A percentile compares a stretch with the other conserved stretches of the same genome.
phyloP scores from a whole-genome alignment of 2,329 filamentous ascomycete genomes.

The Botrytis porri region DNA sequence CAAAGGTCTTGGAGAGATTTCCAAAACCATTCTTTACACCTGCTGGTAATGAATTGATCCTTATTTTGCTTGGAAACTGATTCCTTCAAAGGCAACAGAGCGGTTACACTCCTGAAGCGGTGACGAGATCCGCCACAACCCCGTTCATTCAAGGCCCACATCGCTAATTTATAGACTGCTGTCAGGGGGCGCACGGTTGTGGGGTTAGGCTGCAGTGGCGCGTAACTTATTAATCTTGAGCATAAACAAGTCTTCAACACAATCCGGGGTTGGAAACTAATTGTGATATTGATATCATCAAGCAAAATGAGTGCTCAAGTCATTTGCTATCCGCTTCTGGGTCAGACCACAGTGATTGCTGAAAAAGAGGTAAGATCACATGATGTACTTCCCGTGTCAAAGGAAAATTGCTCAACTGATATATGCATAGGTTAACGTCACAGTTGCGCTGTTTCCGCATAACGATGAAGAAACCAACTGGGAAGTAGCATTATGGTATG shows the following conservation, averaged over 20 bases:
- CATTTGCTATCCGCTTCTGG: conserved; percentile 3
- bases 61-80: not conserved
- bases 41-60: not conserved
- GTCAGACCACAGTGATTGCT: not conserved
- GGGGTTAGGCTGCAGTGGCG: not conserved
- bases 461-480: not conserved
- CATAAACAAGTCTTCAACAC: not conserved
- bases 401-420: not conserved
- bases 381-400: not conserved
- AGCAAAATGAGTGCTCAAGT: conserved; percentile 3
- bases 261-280: not conserved
- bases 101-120: not conserved
- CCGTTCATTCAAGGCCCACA: not conserved
- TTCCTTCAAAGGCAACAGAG: not conserved
- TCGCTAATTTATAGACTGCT: not conserved
- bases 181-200: not conserved
- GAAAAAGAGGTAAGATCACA: not conserved
- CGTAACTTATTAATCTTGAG: not conserved
- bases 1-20: not conserved
- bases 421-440: not conserved
- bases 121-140: not conserved
- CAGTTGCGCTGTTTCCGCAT: not conserved
- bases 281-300: not conserved
- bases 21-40: not conserved
- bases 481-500: conserved; percentile 16